Evolutionary conservation across 2,329 filamentous ascomycete genomes (phyloP).

Genomic region (Salinomyces thailandicus): DNA sequence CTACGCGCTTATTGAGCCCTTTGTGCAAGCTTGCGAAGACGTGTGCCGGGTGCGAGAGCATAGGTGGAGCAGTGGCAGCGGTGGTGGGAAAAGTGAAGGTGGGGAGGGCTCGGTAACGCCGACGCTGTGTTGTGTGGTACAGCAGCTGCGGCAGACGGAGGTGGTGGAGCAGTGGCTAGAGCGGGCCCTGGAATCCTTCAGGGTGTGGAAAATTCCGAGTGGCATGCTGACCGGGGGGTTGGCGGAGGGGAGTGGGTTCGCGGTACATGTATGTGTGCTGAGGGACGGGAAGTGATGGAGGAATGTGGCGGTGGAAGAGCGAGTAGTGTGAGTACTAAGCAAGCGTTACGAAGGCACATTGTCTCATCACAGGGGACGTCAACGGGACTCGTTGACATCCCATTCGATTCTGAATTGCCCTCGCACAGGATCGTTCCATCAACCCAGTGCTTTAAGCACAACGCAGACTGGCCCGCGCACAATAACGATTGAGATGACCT

Average conservation of each 20-base stretch:
- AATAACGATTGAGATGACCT: no score
- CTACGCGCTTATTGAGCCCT: slow-evolving; percentile 67
- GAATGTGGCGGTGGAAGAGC: no score
- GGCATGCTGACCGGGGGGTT: slow-evolving; percentile 49
- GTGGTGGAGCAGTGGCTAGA: slow-evolving; percentile 76
- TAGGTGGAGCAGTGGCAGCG: neutral
- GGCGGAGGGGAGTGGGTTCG: slow-evolving; percentile 59
- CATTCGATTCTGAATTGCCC: no score
- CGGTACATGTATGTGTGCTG: slow-evolving; percentile 67
- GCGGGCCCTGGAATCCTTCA: slow-evolving; percentile 56
- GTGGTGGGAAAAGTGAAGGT: neutral
- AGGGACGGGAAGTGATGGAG: no score
- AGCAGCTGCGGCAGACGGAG: slow-evolving; percentile 75
- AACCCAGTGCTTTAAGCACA: no score
- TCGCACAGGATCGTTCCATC: no score
- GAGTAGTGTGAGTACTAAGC: no score
- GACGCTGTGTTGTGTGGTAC: slow-evolving; percentile 70
- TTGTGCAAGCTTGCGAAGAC: slow-evolving; percentile 66
- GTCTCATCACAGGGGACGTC: no score
- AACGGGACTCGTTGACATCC: no score
- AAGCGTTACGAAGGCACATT: no score
- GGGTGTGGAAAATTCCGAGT: slow-evolving; percentile 66
- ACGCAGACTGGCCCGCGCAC: no score
- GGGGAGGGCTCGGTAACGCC: slow-evolving; percentile 28
- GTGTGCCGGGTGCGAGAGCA: slow-evolving; percentile 50